Percentiles rank a stretch among this genome's conserved stretches.
Evolutionary conservation across 1,139 yeast genomes (phyloP).

Genomic region (Taphrina communis): DNA sequence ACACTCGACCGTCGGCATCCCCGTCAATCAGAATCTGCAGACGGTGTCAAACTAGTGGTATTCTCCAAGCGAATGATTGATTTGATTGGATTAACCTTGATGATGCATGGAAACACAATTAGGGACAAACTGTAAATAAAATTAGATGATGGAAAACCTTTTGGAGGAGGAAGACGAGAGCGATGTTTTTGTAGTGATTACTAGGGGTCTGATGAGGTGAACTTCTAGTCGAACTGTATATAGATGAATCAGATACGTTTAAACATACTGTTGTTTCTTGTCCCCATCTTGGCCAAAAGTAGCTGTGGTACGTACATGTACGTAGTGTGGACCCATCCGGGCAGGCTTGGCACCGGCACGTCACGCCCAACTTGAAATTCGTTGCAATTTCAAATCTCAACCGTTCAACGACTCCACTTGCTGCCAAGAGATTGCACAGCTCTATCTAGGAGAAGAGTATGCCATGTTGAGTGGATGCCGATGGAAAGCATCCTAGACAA

Average conservation of each 20-base stretch:
- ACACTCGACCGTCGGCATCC: slow-evolving; percentile 18
- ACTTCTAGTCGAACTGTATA: background rate
- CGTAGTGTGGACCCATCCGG: background rate
- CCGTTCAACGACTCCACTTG: background rate
- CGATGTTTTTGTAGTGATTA: background rate
- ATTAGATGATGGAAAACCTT: background rate
- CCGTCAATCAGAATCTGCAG: slow-evolving; percentile 14
- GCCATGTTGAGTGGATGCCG: too few species aligned
- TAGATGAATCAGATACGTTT: background rate
- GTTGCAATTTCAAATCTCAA: background rate
- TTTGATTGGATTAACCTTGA: too few species aligned
- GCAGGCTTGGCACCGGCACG: background rate
- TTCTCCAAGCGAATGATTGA: background rate
- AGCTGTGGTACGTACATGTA: too few species aligned
- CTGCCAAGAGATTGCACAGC: background rate
- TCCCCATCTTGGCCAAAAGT: background rate
- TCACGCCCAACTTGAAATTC: background rate
- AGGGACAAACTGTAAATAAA: slow-evolving; percentile 1
- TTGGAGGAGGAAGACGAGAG: background rate
- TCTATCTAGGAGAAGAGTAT: too few species aligned
- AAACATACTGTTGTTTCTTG: background rate
- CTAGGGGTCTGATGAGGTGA: background rate
- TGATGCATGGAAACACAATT: background rate
- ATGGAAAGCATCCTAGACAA: too few species aligned
- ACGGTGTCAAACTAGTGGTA: slow-evolving; percentile 11